Evolutionary conservation across 108 stramenopile genomes (phyloP), one percentile per base, ranked within the genome.

Genomic region (Fistulifera pelliculosa): DNA sequence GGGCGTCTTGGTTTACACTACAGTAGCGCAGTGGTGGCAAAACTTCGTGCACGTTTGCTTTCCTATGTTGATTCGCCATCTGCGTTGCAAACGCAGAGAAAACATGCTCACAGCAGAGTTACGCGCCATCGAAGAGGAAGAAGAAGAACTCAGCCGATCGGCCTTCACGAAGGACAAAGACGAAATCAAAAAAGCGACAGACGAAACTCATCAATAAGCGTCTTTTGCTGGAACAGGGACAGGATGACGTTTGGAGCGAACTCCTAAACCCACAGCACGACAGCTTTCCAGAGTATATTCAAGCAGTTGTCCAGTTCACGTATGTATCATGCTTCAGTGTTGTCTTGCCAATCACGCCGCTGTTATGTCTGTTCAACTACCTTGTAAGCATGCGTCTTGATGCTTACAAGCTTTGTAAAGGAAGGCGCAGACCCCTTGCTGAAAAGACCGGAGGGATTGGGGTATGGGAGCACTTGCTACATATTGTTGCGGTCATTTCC

Each of bases 241-340:
- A 90, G 58, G 78, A 75, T 40, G 78, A 79, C 39, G 61, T 85
- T 51, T 94, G 93, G 93, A 71, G 79, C 25, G 93, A 94, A 52
- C 66, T 86, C 39, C 71, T 88, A 71, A 61, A 78, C 8, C 88
- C 88, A 47, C 63, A 71, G 49, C 85, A 94, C 54, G 93, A 95
- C 52, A 90, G 84, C 42, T 96, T 98, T 66, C 74, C 87, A 18
- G 94, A 95, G 39, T 98, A 95, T 56, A 81, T 95, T 14, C 81
- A 91, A 42, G 79, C 88, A 27, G 80, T 93, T 15, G 82, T 94
- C 18, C 87, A 90, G 43, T 96, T 94, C 58, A 85, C 96, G 41
- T 98, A 94, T 66, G 95, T 95, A 5, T 87, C 96, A 7, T 94
- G 96, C 41, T 99, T 99, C 71, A 90, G 91, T 27, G 88, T 91